Evolutionary conservation across 192 early-diverging fungal species (phyloP), one percentile per base, ranked within the genome.

Genomic region (Coemansia asiatica): DNA sequence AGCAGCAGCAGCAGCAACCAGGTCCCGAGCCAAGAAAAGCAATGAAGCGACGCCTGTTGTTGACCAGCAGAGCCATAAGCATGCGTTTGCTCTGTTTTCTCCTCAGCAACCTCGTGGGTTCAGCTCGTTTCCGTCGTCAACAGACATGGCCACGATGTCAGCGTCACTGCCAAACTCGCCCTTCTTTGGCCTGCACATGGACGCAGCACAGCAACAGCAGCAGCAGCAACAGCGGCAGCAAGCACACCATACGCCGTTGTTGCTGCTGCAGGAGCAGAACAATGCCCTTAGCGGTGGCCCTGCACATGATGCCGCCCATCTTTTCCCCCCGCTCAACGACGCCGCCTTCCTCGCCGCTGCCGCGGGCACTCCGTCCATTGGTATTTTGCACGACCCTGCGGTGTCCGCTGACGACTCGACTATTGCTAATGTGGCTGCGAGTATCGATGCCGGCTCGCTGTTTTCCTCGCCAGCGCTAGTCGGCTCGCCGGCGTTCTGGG

Each of bases 101-200:
- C 77, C 77, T 6, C 77, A 80, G 63, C 77, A 80, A 59, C 33
- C 56, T 12, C 58, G 61, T 6, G 47, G 47, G 29, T 40, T 40
- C 35, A 48, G 61, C 47, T 56, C 66, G 38, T 63, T 73, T 8
- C 51, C 68, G 38, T 60, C 68, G 21, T 47, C 59, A 13, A 62
- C 48, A 23, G 71, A 74, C 38, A 55, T 80, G 40, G 31, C 75
- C 6, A 38, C 68, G 13, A 70, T 80, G 68, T 76, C 74, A 0
- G 56, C 50, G 49, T 80, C 77, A 33, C 53, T 80, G 71, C 77
- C 77, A 48, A 80, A 71, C 65, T 74, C 77, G 56, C 77, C 77
- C 25, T 74, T 62, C 44, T 63, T 69, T 33, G 65, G 72, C 1
- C 48, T 80, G 16, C 50, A 68, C 36, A 21, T 74, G 40, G 75